phyloP scores from a whole-genome alignment of 2,329 filamentous ascomycete genomes.

The Aureobasidium sp. region DNA sequence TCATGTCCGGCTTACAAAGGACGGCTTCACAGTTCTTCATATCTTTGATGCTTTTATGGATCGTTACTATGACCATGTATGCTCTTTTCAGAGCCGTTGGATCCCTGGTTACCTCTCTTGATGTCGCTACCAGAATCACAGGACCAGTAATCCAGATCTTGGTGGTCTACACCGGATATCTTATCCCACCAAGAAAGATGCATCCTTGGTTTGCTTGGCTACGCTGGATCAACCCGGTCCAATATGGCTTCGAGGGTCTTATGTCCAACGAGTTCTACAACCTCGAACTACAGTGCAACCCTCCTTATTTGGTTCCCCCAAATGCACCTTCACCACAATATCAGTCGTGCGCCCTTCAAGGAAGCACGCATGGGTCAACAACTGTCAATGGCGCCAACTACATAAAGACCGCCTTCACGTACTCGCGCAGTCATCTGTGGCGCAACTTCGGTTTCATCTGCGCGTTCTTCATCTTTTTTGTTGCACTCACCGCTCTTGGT shows the following conservation, averaged over 20 bases:
- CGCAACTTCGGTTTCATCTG: constrained; percentile 77
- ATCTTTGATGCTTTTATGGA: constrained; percentile 63
- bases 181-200: constrained; percentile 30
- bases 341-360: constrained; percentile 74
- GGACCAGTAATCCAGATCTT: constrained; percentile 31
- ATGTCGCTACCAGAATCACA: constrained; percentile 31
- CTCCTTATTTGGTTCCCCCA: constrained; percentile 59
- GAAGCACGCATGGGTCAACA: constrained; percentile 57
- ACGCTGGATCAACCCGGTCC: constrained; percentile 68
- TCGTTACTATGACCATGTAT: constrained; percentile 38
- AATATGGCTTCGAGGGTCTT: constrained; percentile 65
- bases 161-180: constrained; percentile 20
- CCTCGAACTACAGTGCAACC: constrained; percentile 60
- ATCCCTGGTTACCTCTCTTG: constrained; percentile 12
- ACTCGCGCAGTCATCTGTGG: constrained; percentile 62
- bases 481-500: constrained; percentile 57
- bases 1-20: constrained; percentile 63
- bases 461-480: constrained; percentile 65
- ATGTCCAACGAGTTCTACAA: constrained; percentile 82
- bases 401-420: constrained; percentile 60
- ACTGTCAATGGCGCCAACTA: constrained; percentile 61
- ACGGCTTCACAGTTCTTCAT: constrained; percentile 71
- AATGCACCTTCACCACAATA: constrained; percentile 63
- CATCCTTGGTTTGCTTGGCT: constrained; percentile 47
- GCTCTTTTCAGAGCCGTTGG: constrained; percentile 30